Percentiles rank a stretch among this genome's conserved stretches.
phyloP scores from a whole-genome alignment of 2,329 filamentous ascomycete species.

The Zymoseptoria tritici region DNA sequence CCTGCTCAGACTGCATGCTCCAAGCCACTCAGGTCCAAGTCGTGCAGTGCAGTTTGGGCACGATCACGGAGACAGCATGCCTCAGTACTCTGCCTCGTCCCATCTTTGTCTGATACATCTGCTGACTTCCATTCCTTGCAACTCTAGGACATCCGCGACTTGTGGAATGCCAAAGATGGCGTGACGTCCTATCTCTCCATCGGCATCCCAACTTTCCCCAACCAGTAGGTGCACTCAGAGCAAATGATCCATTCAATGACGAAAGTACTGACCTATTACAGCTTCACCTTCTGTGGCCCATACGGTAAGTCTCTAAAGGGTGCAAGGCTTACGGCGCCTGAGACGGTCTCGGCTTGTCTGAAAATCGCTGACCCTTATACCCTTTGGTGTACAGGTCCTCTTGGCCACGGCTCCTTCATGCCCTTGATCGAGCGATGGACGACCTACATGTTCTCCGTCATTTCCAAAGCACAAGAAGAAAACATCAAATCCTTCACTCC shows the following conservation, averaged over 20 bases:
- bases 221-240: slow-evolving; percentile 22
- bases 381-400: slow-evolving; percentile 18
- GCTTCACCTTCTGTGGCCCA: slow-evolving; percentile 37
- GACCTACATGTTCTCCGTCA: slow-evolving; percentile 34
- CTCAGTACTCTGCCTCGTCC: too few relatives aligned
- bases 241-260: too few relatives aligned
- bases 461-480: slow-evolving; percentile 36
- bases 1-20: too few relatives aligned
- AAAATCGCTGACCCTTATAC: too few relatives aligned
- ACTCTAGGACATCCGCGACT: slow-evolving; percentile 25
- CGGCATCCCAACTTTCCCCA: slow-evolving; percentile 37
- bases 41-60: too few relatives aligned
- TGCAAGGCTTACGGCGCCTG: too few relatives aligned
- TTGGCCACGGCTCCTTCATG: slow-evolving; percentile 36
- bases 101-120: too few relatives aligned
- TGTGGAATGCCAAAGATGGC: slow-evolving; percentile 31
- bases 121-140: too few relatives aligned
- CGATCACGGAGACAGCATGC: too few relatives aligned
- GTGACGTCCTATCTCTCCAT: slow-evolving; percentile 37
- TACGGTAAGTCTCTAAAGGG: slow-evolving; percentile 17
- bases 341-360: too few relatives aligned
- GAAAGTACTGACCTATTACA: not conserved
- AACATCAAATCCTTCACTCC: slow-evolving; percentile 36
- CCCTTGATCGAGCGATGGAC: slow-evolving; percentile 37
- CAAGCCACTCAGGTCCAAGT: too few relatives aligned